Evolutionary conservation across 805 yeast genomes (phyloP).

Genomic region (Candida odintsovae): DNA sequence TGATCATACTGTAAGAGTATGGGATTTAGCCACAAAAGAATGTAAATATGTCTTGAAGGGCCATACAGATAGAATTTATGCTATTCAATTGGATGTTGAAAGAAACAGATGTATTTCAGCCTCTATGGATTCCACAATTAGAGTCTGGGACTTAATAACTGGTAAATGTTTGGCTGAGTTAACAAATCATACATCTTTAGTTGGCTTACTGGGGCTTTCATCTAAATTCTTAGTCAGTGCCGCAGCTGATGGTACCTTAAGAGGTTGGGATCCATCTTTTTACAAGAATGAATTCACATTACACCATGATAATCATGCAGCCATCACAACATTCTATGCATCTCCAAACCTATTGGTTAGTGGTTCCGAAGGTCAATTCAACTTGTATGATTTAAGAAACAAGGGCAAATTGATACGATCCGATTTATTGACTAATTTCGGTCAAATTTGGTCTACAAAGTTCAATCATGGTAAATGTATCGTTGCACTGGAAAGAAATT

Average conservation of each 20-base stretch:
- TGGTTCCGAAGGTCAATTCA: slow-evolving; percentile 84
- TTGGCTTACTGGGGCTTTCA: slow-evolving; percentile 77
- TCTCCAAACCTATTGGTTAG: slow-evolving; percentile 79
- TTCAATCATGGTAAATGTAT: slow-evolving; percentile 81
- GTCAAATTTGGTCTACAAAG: slow-evolving; percentile 92
- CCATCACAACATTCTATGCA: slow-evolving; percentile 91
- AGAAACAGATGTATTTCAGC: slow-evolving; percentile 84
- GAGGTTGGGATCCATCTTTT: slow-evolving; percentile 88
- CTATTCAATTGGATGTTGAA: slow-evolving; percentile 75
- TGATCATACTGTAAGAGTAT: slow-evolving; percentile 83
- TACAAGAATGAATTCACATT: slow-evolving; percentile 62
- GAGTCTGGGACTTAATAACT: slow-evolving; percentile 81
- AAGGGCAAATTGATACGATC: slow-evolving; percentile 62
- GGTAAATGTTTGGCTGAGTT: slow-evolving; percentile 66
- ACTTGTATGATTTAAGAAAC: slow-evolving; percentile 77
- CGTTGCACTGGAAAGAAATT: slow-evolving; percentile 79
- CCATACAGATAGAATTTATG: slow-evolving; percentile 82
- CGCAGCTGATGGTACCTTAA: slow-evolving; percentile 88
- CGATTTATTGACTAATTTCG: slow-evolving; percentile 69
- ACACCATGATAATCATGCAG: slow-evolving; percentile 72
- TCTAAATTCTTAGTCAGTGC: slow-evolving; percentile 81
- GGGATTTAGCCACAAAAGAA: slow-evolving; percentile 76
- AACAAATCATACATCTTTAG: slow-evolving; percentile 86
- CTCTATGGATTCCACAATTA: slow-evolving; percentile 81
- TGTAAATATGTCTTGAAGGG: slow-evolving; percentile 75